Conservation (phyloP, 306 rosid genomes). For the Leucaena leucocephala region DNA sequence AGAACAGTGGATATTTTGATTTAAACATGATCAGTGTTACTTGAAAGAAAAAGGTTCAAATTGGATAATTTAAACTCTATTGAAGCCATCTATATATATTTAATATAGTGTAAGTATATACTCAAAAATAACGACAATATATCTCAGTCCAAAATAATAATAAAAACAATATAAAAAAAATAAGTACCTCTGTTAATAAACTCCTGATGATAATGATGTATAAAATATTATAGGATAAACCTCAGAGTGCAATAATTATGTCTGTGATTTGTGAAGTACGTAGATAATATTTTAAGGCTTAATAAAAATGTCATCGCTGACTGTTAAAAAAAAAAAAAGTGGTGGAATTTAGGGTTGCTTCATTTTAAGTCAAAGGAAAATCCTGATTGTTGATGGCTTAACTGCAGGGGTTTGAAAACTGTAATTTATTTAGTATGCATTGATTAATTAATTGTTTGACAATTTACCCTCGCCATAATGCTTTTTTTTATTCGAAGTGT, state of each 20-base stretch:
- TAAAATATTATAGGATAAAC: background rate
- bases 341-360: conserved; percentile 13
- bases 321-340: background rate
- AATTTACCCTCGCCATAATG: background rate
- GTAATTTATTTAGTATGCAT: background rate
- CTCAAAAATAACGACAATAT: background rate
- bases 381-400: background rate
- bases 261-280: background rate
- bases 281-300: conserved; percentile 11
- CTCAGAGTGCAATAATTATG: conserved; percentile 10
- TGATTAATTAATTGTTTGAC: background rate
- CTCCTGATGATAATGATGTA: conserved; percentile 9
- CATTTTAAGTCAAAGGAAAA: background rate
- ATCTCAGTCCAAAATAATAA: background rate
- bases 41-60: background rate
- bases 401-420: background rate
- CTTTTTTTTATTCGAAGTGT: background rate
- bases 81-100: background rate
- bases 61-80: background rate
- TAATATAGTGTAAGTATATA: background rate
- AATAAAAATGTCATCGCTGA: no score
- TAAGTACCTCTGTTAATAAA: background rate
- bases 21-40: background rate
- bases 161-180: background rate
- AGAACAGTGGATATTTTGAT: background rate